Base-by-base conservation (phyloP, 1,284 basidiomycete species). In the Ustilago cynodontis region DNA sequence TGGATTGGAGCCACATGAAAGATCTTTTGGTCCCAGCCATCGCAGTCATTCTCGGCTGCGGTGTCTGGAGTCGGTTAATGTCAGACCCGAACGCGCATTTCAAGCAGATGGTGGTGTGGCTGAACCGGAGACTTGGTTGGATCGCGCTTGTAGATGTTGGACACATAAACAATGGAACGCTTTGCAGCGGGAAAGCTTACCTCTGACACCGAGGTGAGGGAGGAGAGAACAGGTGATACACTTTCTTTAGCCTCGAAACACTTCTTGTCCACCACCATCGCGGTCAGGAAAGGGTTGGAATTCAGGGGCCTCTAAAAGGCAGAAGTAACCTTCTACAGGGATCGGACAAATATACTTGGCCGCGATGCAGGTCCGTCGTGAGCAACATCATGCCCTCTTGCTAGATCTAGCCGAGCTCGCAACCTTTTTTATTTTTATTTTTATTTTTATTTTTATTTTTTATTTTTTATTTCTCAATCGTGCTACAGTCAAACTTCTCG, bases 121-220 rank as follows among this genome's bases (percentile, higher is more conserved):
- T 45, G 43, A 20, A 45, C 43, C 43, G 16, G 43, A 22, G 22
- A 45, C 43, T 22, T 45, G 43, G 43, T 45, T 22, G 35, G 14
- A 37, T 11, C n/a, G 4, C 43, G 49, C 33, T 31, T 41, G 53
- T 63, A 63, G 60, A 63, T 56, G 60, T 63, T 63, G 35, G 26
- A 4, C 2, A 10, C 24, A 13, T 6, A 13, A 16, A 33, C 2
- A 53, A 33, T 7, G 53, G 53, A 41, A 55, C 60, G 45, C 60
- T 56, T 18, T 63, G 60, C 53, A 56, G 52, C 52, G 53, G 41
- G 53, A 52, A 35, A 50, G 60, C 43, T 45, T 35, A 6, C 13
- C 31, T 22, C 18, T 33, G 39, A 11, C 20, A n/a, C 13, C 33
- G 10, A 3, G 5, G 7, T 52, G 29, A 37, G 1, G 9, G 51